Percentiles rank a stretch among this genome's conserved stretches.
These are phyloP conservation scores for Penicillium sclerotigenum DNA, from an alignment of 2,329 filamentous ascomycete species.

Conservation along the genomic window DNA sequence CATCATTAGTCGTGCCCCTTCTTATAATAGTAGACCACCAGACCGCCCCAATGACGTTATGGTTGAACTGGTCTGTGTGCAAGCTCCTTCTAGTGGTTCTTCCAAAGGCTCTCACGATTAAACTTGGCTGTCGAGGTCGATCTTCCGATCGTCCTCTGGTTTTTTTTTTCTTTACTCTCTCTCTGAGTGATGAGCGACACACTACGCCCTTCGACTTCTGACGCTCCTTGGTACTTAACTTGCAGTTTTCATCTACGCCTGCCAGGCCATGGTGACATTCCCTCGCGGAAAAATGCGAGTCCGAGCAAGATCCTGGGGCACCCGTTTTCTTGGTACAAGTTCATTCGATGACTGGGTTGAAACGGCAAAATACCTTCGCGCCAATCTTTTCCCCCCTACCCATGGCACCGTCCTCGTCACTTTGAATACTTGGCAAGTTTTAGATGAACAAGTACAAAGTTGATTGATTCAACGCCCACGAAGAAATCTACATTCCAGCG, in stretches of 20 bases:
- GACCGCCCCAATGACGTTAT: conserved; percentile 31
- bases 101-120: conserved; percentile 21
- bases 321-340: not conserved
- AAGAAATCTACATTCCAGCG: not conserved
- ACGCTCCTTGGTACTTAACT: not conserved
- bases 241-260: not conserved
- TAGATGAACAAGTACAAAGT: not conserved
- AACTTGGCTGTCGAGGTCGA: not conserved
- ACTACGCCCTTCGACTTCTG: too few species aligned
- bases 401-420: not conserved
- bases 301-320: not conserved
- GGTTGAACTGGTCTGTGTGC: conserved; percentile 37
- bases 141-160: not conserved
- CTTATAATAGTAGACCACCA: conserved; percentile 26
- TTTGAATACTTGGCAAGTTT: not conserved
- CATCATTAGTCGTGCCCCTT: conserved; percentile 36
- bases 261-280: not conserved
- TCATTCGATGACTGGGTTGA: not conserved
- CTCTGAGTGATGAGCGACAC: not conserved
- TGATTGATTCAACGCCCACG: too few species aligned
- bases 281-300: not conserved
- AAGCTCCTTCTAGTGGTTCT: conserved; percentile 31
- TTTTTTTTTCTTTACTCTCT: not conserved
- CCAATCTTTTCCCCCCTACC: too few species aligned
- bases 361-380: not conserved